A percentile compares a stretch with the other conserved stretches of the same genome.
These are phyloP conservation scores for Quercus phellos DNA, from an alignment of 331 rosid genomes.

Conservation along the genomic window DNA sequence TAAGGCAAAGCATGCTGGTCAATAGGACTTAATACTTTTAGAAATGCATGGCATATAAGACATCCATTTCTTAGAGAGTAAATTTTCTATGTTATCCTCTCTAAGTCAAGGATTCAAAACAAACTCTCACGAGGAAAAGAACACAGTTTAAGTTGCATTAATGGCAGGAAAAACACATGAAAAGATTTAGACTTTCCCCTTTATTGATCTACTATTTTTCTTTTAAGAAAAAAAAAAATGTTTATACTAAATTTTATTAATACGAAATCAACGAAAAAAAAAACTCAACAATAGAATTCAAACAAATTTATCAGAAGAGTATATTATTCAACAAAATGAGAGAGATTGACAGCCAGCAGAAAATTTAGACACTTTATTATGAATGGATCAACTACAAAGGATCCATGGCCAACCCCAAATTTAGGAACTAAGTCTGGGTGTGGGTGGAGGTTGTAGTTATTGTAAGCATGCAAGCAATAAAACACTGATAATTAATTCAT, in stretches of 20 bases:
- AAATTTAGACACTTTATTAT: no score
- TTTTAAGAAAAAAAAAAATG: no score
- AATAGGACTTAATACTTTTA: neutral
- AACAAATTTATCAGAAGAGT: neutral
- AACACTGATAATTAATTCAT: neutral
- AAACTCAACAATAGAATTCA: neutral
- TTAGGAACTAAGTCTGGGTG: no score
- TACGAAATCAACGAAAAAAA: neutral
- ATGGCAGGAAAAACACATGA: neutral
- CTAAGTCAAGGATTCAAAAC: neutral
- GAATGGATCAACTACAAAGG: no score
- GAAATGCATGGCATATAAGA: neutral
- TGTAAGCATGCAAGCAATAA: neutral
- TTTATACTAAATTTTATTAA: neutral
- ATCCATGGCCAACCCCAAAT: no score
- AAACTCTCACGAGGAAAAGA: neutral
- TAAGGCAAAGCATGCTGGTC: neutral
- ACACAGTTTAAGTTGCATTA: neutral
- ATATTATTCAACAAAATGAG: neutral
- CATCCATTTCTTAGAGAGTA: neutral
- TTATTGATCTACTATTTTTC: neutral
- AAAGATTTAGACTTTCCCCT: neutral
- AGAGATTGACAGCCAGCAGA: no score
- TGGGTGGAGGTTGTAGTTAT: no score
- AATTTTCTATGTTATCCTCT: neutral